A percentile compares a stretch with the other conserved stretches of the same genome.
Conservation (phyloP, 805 yeast species). For the Yamadazyma nakazawae region DNA sequence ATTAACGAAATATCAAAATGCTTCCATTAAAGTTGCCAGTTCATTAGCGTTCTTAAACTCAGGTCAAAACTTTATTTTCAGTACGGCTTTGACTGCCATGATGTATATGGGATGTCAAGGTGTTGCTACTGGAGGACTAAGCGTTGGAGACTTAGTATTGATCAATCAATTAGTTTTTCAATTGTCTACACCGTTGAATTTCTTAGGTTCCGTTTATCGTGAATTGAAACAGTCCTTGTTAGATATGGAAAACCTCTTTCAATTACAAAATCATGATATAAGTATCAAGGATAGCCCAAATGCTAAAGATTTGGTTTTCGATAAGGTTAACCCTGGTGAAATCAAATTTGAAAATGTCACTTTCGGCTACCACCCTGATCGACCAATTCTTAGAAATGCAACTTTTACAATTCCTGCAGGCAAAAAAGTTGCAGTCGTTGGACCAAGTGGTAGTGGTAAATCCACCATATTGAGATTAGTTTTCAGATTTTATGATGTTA, state of each 20-base stretch:
- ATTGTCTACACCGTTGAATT: constrained; percentile 89
- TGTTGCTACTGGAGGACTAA: constrained; percentile 73
- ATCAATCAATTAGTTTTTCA: constrained; percentile 96
- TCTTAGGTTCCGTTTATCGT: constrained; percentile 91
- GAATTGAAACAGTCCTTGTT: constrained; percentile 88
- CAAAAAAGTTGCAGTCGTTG: constrained; percentile 87
- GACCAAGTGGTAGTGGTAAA: constrained; percentile 95
- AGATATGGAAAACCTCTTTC: constrained; percentile 94
- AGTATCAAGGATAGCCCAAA: constrained; percentile 57
- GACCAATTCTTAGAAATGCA: constrained; percentile 81
- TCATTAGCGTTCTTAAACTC: constrained; percentile 75
- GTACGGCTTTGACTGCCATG: constrained; percentile 90
- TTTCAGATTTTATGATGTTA: constrained; percentile 86
- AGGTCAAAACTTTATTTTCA: constrained; percentile 78
- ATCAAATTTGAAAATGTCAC: constrained; percentile 87
- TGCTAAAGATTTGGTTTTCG: constrained; percentile 59
- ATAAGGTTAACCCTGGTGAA: constrained; percentile 55
- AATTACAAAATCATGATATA: constrained; percentile 72
- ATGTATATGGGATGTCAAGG: constrained; percentile 98
- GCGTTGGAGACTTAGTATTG: constrained; percentile 92
- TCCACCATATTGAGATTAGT: constrained; percentile 81
- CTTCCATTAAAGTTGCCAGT: constrained; percentile 79
- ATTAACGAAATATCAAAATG: constrained; percentile 66
- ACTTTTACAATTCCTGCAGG: constrained; percentile 89
- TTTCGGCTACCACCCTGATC: constrained; percentile 85